A percentile compares a stretch with the other conserved stretches of the same genome.
Evolutionary conservation across 139 green algal genomes (phyloP).

Genomic region (Chlorella vulgaris): DNA sequence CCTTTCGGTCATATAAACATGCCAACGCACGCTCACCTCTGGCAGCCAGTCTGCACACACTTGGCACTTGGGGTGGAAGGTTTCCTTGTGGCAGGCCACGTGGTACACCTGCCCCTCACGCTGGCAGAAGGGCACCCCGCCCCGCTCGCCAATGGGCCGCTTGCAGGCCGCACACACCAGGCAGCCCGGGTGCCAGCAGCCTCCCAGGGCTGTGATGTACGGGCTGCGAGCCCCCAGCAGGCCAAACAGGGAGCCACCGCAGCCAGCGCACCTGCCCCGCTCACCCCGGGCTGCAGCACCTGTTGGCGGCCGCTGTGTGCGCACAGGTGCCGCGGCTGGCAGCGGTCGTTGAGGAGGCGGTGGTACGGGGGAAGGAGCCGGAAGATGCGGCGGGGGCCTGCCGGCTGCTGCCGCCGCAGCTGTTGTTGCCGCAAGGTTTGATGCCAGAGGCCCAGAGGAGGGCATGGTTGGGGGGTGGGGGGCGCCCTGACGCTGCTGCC

Average conservation of each 20-base stretch:
- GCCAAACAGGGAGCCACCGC: constrained; percentile 28
- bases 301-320: not conserved
- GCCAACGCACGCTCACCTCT: not conserved
- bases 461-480: not conserved
- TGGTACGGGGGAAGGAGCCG: not conserved
- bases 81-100: constrained; percentile 49
- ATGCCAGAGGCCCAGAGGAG: not conserved
- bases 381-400: not conserved
- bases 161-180: constrained; percentile 59
- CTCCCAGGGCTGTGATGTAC: constrained; percentile 43
- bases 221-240: constrained; percentile 2
- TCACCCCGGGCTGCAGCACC: not conserved
- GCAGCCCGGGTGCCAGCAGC: constrained; percentile 58
- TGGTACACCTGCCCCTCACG: constrained; percentile 54
- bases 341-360: too few relatives aligned
- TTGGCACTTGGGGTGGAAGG: constrained; percentile 60
- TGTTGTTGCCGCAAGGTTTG: constrained; percentile 10
- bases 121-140: constrained; percentile 22
- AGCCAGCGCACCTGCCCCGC: constrained; percentile 41
- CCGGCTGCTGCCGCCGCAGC: not conserved
- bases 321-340: not conserved
- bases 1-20: not conserved
- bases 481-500: not conserved
- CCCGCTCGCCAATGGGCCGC: constrained; percentile 41
- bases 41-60: constrained; percentile 66